Evolutionary conservation across 2,329 filamentous ascomycete genomes (phyloP).

Genomic region (Colletotrichum kahawae): DNA sequence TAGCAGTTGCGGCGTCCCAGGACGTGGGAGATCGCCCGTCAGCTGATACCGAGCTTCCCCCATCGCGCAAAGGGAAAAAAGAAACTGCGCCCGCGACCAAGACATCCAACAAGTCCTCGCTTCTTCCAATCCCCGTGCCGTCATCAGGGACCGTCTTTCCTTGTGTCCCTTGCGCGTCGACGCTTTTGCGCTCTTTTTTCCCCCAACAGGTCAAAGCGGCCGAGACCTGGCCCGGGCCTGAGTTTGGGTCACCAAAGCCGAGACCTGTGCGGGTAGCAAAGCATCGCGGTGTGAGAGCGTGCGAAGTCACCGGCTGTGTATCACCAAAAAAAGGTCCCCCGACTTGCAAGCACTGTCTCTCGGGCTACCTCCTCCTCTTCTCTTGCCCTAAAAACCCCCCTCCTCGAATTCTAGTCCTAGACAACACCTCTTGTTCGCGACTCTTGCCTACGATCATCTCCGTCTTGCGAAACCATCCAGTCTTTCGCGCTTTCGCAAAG

Average conservation of each 20-base stretch:
- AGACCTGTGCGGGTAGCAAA: conserved; percentile 10
- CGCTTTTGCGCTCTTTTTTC: conserved; percentile 6
- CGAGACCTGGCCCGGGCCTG: conserved; percentile 13
- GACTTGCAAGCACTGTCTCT: background rate
- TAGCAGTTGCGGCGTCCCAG: background rate
- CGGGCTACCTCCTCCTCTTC: background rate
- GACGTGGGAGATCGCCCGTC: conserved; percentile 1
- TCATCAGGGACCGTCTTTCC: background rate
- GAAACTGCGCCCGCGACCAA: background rate
- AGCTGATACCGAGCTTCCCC: conserved; percentile 15
- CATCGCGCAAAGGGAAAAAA: background rate
- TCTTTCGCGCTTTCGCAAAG: background rate
- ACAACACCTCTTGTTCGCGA: background rate
- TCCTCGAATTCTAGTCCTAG: background rate
- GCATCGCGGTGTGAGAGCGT: conserved; percentile 11
- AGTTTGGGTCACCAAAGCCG: conserved; percentile 10
- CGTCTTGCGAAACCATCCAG: background rate
- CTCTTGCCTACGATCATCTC: background rate
- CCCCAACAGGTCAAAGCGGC: conserved; percentile 16
- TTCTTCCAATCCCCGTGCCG: background rate
- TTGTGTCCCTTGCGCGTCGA: background rate
- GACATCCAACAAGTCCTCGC: background rate
- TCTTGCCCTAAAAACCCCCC: background rate
- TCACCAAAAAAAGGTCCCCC: conserved; percentile 10
- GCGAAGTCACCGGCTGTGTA: conserved; percentile 20